These are phyloP conservation scores for Paratinospora sagittata DNA, from an alignment of 164 flowering plant species.

Conservation along the genomic window DNA sequence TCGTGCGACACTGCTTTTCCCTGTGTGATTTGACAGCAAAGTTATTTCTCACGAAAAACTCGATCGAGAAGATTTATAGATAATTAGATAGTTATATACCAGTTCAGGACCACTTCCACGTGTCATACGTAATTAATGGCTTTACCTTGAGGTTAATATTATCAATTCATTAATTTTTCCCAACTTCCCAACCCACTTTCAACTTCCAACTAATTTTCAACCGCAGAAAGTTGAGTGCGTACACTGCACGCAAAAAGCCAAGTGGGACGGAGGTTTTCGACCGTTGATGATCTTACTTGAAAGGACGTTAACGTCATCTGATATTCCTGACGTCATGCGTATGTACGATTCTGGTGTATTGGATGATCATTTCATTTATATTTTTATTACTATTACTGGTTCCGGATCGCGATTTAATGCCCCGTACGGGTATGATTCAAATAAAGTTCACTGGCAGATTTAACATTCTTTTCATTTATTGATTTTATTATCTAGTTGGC, in stretches of 20 bases:
- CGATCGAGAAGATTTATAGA: background rate
- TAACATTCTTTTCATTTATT: no score
- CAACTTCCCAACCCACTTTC: slow-evolving; percentile 4
- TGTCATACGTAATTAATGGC: background rate
- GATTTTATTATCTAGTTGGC: no score
- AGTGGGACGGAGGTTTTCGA: background rate
- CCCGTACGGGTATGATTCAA: no score
- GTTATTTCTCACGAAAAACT: background rate
- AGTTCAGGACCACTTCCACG: no score
- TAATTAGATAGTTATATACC: no score
- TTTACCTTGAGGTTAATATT: background rate
- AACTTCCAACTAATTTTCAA: slow-evolving; percentile 8
- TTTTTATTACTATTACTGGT: no score
- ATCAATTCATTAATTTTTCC: background rate
- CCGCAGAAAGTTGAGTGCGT: slow-evolving; percentile 1
- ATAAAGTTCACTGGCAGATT: no score
- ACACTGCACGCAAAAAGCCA: background rate
- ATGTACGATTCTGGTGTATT: background rate
- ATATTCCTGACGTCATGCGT: background rate
- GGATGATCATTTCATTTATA: background rate
- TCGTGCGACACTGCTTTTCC: background rate
- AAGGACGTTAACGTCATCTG: background rate
- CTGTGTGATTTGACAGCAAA: background rate
- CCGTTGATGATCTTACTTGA: background rate
- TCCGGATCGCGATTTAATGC: no score